Conservation (phyloP, 306 rosid species). For the Begonia peltatifolia region DNA sequence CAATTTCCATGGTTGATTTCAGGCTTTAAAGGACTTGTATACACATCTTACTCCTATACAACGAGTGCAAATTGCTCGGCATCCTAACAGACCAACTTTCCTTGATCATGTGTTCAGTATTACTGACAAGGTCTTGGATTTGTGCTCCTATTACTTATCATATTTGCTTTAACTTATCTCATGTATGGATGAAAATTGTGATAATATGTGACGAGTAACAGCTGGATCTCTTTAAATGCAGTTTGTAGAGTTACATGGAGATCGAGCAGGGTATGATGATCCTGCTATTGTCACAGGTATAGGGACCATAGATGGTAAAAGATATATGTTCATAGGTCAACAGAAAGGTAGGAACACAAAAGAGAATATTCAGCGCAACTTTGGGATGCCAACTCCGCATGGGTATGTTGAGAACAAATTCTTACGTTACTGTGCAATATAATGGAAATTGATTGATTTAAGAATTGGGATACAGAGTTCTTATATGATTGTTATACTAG, state of each 20-base stretch:
- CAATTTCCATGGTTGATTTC: conserved; percentile 20
- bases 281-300: conserved; percentile 95
- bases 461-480: not conserved
- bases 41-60: conserved; percentile 67
- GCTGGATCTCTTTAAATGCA: conserved; percentile 20
- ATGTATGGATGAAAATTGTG: too few species aligned
- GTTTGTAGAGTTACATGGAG: conserved; percentile 99
- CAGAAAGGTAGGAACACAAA: conserved; percentile 97
- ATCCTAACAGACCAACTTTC: conserved; percentile 95
- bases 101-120: conserved; percentile 85
- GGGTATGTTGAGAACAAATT: conserved; percentile 39
- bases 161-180: too few species aligned
- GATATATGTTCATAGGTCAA: conserved; percentile 93
- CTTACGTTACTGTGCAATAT: conserved; percentile 1
- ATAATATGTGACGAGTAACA: conserved; percentile 1
- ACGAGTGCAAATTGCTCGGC: conserved; percentile 75
- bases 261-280: conserved; percentile 85
- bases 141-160: not conserved
- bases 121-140: conserved; percentile 60
- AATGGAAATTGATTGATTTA: conserved; percentile 4
- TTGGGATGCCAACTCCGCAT: conserved; percentile 99
- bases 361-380: conserved; percentile 83
- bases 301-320: conserved; percentile 69
- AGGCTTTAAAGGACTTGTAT: conserved; percentile 68
- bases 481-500: too few species aligned